phyloP scores from a whole-genome alignment of 1,284 basidiomycete genomes.

The Gymnopus androsaceus region DNA sequence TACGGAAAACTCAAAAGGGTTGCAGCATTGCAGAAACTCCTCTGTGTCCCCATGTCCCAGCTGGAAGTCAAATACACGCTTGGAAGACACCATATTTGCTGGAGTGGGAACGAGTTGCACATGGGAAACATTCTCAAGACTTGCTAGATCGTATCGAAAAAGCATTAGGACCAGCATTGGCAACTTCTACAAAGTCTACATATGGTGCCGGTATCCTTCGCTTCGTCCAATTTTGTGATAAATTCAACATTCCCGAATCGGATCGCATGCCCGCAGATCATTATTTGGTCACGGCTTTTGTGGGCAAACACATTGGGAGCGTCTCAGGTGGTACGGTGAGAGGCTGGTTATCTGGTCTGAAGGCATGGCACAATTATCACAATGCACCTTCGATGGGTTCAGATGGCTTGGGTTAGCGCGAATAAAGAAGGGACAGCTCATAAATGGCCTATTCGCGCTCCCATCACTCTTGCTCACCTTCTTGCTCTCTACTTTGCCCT shows the following conservation, averaged over 20 bases:
- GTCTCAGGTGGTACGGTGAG: background rate
- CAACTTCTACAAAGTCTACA: conserved; percentile 20
- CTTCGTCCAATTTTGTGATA: conserved; percentile 38
- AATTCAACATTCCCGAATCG: conserved; percentile 26
- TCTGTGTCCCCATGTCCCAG: background rate
- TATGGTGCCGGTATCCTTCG: conserved; percentile 37
- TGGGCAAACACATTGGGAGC: conserved; percentile 10
- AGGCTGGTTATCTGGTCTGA: conserved; percentile 11
- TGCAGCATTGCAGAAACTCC: background rate
- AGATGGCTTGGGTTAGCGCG: background rate
- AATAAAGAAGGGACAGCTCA: conserved; percentile 4
- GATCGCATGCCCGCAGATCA: conserved; percentile 34
- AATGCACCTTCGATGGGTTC: conserved; percentile 3
- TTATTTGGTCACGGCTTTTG: conserved; percentile 29
- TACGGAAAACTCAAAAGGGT: background rate
- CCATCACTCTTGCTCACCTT: conserved; percentile 8
- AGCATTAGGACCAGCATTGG: background rate
- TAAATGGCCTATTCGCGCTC: background rate
- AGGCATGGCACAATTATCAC: conserved; percentile 11
- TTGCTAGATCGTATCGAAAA: background rate
- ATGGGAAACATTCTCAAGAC: background rate
- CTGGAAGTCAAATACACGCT: background rate
- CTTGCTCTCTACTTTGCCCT: background rate
- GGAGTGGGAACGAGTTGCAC: background rate
- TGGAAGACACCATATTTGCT: conserved; percentile 3